phyloP scores from a whole-genome alignment of 345 rosid genomes.

The Lepidium africanum region DNA sequence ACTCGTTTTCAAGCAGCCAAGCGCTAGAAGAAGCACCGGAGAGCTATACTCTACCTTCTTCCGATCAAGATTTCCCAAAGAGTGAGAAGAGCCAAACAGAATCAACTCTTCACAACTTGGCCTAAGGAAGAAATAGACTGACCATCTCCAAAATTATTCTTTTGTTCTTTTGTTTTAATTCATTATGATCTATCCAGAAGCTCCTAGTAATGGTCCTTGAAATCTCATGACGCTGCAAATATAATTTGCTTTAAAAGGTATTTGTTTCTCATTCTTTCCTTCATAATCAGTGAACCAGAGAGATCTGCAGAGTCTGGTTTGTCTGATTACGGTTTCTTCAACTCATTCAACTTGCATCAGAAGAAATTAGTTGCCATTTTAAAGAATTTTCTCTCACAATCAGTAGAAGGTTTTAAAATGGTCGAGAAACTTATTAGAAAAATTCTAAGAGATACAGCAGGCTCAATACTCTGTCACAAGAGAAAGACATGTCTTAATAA shows the following conservation, averaged over 20 bases:
- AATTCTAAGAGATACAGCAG: background rate
- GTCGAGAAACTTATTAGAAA: conserved; percentile 5
- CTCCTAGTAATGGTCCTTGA: conserved; percentile 9
- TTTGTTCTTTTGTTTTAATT: conserved; percentile 28
- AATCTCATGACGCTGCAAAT: background rate
- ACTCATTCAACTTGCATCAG: background rate
- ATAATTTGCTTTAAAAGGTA: background rate
- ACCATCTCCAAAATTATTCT: conserved; percentile 13
- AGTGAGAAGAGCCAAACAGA: conserved; percentile 10
- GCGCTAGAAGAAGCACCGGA: conserved; percentile 24
- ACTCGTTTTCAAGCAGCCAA: conserved; percentile 39
- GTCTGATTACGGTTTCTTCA: background rate
- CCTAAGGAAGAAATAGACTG: background rate
- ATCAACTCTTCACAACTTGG: conserved; percentile 16
- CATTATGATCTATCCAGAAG: conserved; percentile 6
- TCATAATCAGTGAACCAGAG: background rate
- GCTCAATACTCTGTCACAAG: conserved; percentile 8
- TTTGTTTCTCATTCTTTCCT: background rate
- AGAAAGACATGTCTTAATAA: conserved; percentile 20
- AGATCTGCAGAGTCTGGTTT: background rate
- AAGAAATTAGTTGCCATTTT: background rate
- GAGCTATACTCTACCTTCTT: conserved; percentile 16
- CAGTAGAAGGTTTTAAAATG: background rate
- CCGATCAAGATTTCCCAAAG: conserved; percentile 18
- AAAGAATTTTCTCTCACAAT: background rate